Evolutionary conservation across 176 grass and related monocot genomes (phyloP), one percentile per base, ranked within the genome.

Genomic region (Rhynchospora tenuis): DNA sequence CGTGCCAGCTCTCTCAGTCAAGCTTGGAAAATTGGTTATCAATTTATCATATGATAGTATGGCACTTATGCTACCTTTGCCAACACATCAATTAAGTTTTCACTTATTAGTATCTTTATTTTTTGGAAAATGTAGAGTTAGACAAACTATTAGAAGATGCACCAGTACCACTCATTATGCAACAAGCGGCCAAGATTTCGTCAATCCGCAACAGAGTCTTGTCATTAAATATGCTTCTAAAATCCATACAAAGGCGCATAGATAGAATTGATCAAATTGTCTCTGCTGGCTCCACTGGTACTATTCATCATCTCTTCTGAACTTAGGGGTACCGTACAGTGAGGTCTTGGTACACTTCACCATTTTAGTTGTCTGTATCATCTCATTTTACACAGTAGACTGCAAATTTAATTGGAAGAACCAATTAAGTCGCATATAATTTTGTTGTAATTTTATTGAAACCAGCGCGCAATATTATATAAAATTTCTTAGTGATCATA

Each of bases 61-160:
- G 69, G 11, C 10, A 23, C n/a, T 73, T 24, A 5, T 73, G 9
- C 43, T 23, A n/a, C 11, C 45, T 24, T 13, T 24, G 1, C 33
- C 31, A 45, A 44, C 15, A 71, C 33, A 43, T 69, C 31, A 43
- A 9, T 71, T 71, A 1, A 0, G 5, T 45, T 46, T 56, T 29
- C 26, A 77, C 19, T 77, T 7, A 28, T 77, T 19, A 31, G 2
- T 56, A 56, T 56, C 0, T 8, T 61, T 61, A 2, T 54, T 43
- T 70, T 71, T 71, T 33, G 17, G 17, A 74, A 19, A 57, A 55
- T 85, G 56, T 88, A 98, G 96, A 98, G 77, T 75, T 98, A 70
- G 96, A 98, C 83, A 93, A 86, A 75, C 80, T 98, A 80, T 83
- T 95, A 79, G 96, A 95, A 83, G 92, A 93, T 84, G 84, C 91